Base-by-base conservation (phyloP, 1,139 yeast species). In the Nakaseomyces uthaithaninus region DNA sequence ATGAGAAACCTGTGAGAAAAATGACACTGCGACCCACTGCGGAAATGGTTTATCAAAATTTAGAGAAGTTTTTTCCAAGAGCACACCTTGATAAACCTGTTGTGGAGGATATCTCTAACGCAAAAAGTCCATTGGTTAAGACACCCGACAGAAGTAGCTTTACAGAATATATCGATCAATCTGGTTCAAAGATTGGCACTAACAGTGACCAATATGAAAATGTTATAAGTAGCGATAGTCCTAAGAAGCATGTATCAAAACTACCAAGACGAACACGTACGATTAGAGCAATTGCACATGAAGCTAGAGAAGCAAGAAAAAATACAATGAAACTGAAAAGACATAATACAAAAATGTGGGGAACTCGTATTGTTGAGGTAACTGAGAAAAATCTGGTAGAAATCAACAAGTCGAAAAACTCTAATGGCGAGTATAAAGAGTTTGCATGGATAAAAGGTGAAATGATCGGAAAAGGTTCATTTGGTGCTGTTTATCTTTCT, bases 391-490 rank as follows among this genome's bases (percentile, higher is more conserved):
- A 80, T 44, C 73, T 77, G 33, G 57, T 60, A 5, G 53, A 63
- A 1, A 60, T 60, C 15, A 59, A 60, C 41, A 60, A 59, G 44
- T 44, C 83, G 15, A 80, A 73, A 51, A 75, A 74, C 43, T 59
- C 61, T 5, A 72, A 69, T 41, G 93, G 91, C 9, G 74, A 76
- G 36, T 75, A 75, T 53, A 82, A 81, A 53, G 94, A 86, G 61
- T 87, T 89, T 67, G 93, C 91, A 0, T 93, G 99, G 99, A 84
- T 93, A 40, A 87, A 87, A 59, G 99, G 99, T 69, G 97, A 89
- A 55, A 69, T 91, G 47, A 86, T 93, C 45, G 99, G 99, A 1
- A 77, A 89, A 45, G 99, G 99, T 0, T 89, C 96, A 0, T 93
- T 89, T 68, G 99, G 98, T n/a, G 80, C 85, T 34, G 98, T 93